Percentiles rank a stretch among this genome's conserved stretches.
Evolutionary conservation across 2,329 filamentous ascomycete genomes (phyloP).

Genomic region (Fusarium tupiense): DNA sequence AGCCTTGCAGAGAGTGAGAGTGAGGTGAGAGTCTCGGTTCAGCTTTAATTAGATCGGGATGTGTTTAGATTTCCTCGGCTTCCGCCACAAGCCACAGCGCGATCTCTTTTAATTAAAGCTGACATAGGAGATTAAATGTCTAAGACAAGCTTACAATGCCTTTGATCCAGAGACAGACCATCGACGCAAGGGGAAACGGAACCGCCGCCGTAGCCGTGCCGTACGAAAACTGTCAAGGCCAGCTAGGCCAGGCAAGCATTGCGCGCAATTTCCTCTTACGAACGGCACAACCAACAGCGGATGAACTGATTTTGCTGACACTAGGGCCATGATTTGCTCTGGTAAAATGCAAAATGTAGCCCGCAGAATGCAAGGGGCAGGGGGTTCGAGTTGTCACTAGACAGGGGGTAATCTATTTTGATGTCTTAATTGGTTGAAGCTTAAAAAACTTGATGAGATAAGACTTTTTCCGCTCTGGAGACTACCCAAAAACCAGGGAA

Average conservation of each 20-base stretch:
- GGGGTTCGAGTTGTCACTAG: background rate
- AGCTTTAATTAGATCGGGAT: background rate
- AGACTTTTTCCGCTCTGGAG: background rate
- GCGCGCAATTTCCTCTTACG: slow-evolving; percentile 3
- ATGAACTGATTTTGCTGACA: slow-evolving; percentile 17
- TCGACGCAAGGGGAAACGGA: slow-evolving; percentile 2
- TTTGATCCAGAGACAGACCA: slow-evolving; percentile 2
- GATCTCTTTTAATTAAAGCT: slow-evolving; percentile 3
- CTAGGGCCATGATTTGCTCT: background rate
- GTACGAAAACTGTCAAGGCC: background rate
- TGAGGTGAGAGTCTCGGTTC: background rate
- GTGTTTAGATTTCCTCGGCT: background rate
- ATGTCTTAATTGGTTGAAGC: slow-evolving; percentile 8
- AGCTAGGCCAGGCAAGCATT: background rate
- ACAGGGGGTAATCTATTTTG: background rate
- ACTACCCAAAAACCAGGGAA: slow-evolving; percentile 1
- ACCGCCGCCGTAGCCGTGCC: background rate
- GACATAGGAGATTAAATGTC: slow-evolving; percentile 8
- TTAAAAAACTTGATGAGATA: slow-evolving; percentile 5
- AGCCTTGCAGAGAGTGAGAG: background rate
- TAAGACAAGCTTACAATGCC: slow-evolving; percentile 9
- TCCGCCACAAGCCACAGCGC: slow-evolving; percentile 5
- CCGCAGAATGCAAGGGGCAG: background rate
- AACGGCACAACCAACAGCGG: background rate
- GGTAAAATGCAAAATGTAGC: background rate